A percentile compares a stretch with the other conserved stretches of the same genome.
phyloP scores from a whole-genome alignment of 495 filamentous ascomycete species.

The Neurospora pannonica region DNA sequence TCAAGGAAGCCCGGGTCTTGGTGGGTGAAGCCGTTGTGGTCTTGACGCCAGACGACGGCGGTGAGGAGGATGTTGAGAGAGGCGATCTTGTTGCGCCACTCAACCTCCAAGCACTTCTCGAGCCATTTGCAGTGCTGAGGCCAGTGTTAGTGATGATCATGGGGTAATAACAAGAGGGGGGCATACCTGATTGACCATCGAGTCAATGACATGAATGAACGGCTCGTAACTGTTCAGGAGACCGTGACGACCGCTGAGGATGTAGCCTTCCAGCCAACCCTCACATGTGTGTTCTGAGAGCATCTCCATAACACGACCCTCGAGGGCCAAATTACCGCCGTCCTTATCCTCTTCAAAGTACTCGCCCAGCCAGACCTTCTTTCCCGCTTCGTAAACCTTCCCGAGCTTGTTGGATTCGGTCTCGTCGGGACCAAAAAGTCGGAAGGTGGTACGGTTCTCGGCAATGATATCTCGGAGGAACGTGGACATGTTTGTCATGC shows the following conservation, averaged over 20 bases:
- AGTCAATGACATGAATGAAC: constrained; percentile 70
- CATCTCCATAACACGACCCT: constrained; percentile 69
- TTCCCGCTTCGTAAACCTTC: constrained; percentile 55
- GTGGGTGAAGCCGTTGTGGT: constrained; percentile 73
- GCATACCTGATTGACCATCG: constrained; percentile 58
- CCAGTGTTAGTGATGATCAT: constrained; percentile 4
- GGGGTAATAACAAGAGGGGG: not conserved
- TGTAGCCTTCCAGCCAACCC: constrained; percentile 68
- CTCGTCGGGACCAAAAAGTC: constrained; percentile 66
- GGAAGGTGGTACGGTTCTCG: constrained; percentile 53
- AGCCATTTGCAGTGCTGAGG: constrained; percentile 66
- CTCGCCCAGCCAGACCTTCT: constrained; percentile 70
- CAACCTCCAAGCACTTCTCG: constrained; percentile 63
- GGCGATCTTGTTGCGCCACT: constrained; percentile 57
- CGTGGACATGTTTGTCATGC: constrained; percentile 55
- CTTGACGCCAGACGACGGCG: constrained; percentile 66
- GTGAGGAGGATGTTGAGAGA: constrained; percentile 69
- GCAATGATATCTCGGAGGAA: constrained; percentile 55
- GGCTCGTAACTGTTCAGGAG: constrained; percentile 70
- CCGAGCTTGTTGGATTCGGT: constrained; percentile 67
- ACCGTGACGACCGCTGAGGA: constrained; percentile 61
- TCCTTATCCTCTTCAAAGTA: constrained; percentile 63
- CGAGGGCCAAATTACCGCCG: constrained; percentile 54
- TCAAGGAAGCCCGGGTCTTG: constrained; percentile 71
- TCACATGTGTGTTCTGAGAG: constrained; percentile 67